These are phyloP conservation scores for Petunia hybrid DNA, from an alignment of 305 asterid genomes.

Conservation along the genomic window DNA sequence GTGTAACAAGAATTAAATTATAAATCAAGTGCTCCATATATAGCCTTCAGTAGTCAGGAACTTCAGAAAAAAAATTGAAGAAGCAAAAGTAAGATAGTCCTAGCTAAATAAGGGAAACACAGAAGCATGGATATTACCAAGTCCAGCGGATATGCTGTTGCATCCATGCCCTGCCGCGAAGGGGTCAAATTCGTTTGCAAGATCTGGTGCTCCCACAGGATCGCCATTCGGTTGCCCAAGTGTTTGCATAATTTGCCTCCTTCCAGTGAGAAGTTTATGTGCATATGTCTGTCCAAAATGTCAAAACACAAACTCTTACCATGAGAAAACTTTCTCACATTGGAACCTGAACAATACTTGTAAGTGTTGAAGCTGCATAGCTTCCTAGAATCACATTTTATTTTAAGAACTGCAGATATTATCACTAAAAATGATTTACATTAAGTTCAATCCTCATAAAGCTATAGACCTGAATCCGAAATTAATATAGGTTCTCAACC, in stretches of 20 bases:
- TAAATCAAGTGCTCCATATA: constrained; percentile 1
- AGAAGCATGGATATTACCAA: constrained; percentile 58
- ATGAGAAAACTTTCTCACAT: neutral
- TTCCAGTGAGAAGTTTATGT: constrained; percentile 91
- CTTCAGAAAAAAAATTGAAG: constrained; percentile 24
- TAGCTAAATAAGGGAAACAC: constrained; percentile 27
- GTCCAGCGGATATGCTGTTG: constrained; percentile 91
- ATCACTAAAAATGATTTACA: too few species aligned
- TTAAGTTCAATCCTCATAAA: neutral
- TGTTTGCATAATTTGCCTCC: constrained; percentile 55
- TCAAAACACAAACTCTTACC: constrained; percentile 30
- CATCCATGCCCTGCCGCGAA: constrained; percentile 88
- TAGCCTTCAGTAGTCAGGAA: neutral
- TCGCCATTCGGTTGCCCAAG: constrained; percentile 45
- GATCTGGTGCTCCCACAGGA: constrained; percentile 46
- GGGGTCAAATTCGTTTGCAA: constrained; percentile 61
- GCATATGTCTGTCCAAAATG: constrained; percentile 70
- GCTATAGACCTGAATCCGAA: neutral
- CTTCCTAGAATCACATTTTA: neutral
- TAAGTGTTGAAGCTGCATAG: neutral
- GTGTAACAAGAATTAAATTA: constrained; percentile 1
- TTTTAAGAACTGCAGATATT: neutral
- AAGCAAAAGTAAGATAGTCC: constrained; percentile 32
- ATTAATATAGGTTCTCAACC: neutral
- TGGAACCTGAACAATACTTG: neutral